These are phyloP conservation scores for Brassica carinata DNA, from an alignment of 345 rosid species.

Conservation along the genomic window DNA sequence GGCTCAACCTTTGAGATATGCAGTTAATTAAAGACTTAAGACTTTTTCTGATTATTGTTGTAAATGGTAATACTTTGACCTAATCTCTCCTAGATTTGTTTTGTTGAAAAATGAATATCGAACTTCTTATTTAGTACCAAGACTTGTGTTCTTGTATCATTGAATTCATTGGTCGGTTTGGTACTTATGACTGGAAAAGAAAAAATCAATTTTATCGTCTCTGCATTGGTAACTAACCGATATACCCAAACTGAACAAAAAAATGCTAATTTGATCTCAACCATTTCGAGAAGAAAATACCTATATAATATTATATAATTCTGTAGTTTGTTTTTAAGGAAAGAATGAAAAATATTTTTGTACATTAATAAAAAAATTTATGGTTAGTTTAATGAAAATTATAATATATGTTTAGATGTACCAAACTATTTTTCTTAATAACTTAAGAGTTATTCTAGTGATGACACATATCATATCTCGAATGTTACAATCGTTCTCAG, in stretches of 20 bases:
- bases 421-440: too few relatives aligned
- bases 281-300: not conserved
- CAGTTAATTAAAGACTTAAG: conserved; percentile 12
- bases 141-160: conserved; percentile 33
- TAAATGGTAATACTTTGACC: conserved; percentile 24
- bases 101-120: conserved; percentile 14
- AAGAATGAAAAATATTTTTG: too few relatives aligned
- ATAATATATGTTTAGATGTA: too few relatives aligned
- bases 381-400: too few relatives aligned
- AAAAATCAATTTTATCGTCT: conserved; percentile 23
- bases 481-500: too few relatives aligned
- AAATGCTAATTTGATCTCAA: not conserved
- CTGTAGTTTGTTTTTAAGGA: too few relatives aligned
- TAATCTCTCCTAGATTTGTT: conserved; percentile 9
- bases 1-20: conserved; percentile 27
- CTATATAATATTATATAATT: too few relatives aligned
- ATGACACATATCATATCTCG: too few relatives aligned
- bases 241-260: not conserved
- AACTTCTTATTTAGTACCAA: conserved; percentile 32
- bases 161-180: conserved; percentile 27
- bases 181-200: conserved; percentile 20
- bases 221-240: not conserved
- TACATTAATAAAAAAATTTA: too few relatives aligned
- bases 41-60: conserved; percentile 16
- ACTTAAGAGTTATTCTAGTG: too few relatives aligned